These are phyloP conservation scores for Neoconidiobolus thromboides DNA, from an alignment of 371 early-diverging fungal genomes.

Conservation along the genomic window DNA sequence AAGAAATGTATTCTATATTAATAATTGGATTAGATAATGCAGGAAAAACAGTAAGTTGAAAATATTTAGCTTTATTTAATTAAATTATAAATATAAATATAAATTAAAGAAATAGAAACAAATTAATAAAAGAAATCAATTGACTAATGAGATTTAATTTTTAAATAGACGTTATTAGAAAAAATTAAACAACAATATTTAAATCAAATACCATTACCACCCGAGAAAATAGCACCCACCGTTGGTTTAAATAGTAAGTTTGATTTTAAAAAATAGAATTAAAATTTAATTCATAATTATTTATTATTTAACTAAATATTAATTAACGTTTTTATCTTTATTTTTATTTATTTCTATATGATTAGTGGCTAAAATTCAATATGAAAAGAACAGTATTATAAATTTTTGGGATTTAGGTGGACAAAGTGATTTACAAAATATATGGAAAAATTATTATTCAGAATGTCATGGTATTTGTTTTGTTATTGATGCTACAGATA, in stretches of 20 bases:
- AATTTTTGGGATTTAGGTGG: constrained; percentile 95
- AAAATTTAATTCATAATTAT: background rate
- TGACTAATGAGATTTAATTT: background rate
- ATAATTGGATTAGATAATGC: constrained; percentile 90
- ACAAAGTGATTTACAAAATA: constrained; percentile 60
- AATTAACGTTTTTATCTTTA: constrained; percentile 7
- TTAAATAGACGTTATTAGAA: constrained; percentile 56
- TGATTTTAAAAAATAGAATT: background rate
- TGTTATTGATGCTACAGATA: constrained; percentile 76
- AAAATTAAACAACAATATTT: constrained; percentile 54
- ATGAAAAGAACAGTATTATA: constrained; percentile 32
- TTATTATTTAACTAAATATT: constrained; percentile 8
- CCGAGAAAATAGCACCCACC: constrained; percentile 82
- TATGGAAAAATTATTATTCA: constrained; percentile 88
- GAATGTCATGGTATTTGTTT: constrained; percentile 87
- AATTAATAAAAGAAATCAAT: too few species aligned
- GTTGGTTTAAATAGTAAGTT: constrained; percentile 78
- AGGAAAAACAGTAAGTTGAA: constrained; percentile 66
- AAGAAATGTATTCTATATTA: constrained; percentile 82
- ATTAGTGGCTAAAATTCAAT: constrained; percentile 58
- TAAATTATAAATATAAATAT: background rate
- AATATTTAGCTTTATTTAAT: background rate
- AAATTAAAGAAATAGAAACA: too few species aligned
- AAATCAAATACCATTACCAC: constrained; percentile 48
- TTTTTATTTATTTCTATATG: background rate